Base-by-base conservation (phyloP, 2,329 filamentous ascomycete genomes). In the Remersonia thermophila region DNA sequence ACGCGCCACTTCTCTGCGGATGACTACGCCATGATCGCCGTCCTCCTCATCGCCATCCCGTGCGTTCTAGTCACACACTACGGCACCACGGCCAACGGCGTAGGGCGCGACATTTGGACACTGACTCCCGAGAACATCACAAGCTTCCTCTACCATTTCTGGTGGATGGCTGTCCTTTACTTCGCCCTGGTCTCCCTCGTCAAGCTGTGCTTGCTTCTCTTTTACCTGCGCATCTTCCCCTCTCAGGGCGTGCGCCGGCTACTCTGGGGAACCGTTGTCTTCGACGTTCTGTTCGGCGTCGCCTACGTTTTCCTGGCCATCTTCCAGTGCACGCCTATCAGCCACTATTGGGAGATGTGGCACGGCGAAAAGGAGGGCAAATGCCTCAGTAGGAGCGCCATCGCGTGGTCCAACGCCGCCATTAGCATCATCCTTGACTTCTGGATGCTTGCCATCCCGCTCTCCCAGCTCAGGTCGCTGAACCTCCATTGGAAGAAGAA, bases 271-370 rank as follows among this genome's bases (percentile, higher is more conserved):
- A 62, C 63, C 0, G 42, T 66, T 18, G 41, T 46, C 2, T 53
- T 67, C 30, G 55, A 54, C 16, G 30, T 48, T 4, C 3, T 59
- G 1, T 63, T 56, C 30, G 61, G 63, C 0, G 7, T 60, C 7
- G 39, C 51, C 0, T 69, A 63, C 25, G 35, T 59, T 16, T 44
- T 67, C 4, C 47, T 58, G 5, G 58, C 53, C 4, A 47, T 67
- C 4, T 65, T 71, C 16, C 62, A 71, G 39, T 73, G 69, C 42
- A 49, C 47, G 2, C 70, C 70, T 0, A 54, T 73, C 13, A 52
- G 48, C 14, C 66, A 59, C 41, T 76, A 69, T 69, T 76, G 71
- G 71, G 55, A 52, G 0, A 53, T 55, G 6, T 73, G 67, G 66
- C 60, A 67, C 31, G 56, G 58, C 1, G 54, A 62, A 34, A 56